Evolutionary conservation across 1,284 basidiomycete genomes (phyloP), one percentile per base, ranked within the genome.

Genomic region (Irpex sp.): DNA sequence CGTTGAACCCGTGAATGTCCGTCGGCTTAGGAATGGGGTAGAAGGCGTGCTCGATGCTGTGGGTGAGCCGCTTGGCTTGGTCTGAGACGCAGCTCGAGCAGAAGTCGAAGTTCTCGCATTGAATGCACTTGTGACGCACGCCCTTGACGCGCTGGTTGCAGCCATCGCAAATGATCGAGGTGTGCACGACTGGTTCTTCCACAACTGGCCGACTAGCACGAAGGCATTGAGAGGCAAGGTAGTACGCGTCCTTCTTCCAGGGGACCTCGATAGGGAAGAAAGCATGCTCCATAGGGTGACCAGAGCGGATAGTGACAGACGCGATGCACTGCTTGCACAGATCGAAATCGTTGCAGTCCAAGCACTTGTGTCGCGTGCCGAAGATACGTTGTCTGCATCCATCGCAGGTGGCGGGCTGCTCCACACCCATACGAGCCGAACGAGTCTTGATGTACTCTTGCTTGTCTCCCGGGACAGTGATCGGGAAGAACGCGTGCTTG

Each of bases 91-190:
- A 92, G 1, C 66, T 6, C 0, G 82, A 80, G 72, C 91, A 93
- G 52, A 92, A 76, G 72, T 93, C 91, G 70, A 85, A 92, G 72
- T 91, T 89, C 58, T 78, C 77, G 72, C 88, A 91, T 67, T 89
- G 86, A 8, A 90, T 73, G 68, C 89, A 91, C 70, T 89, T 91
- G 70, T 88, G 85, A 58, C 89, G 80, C 64, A 84, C 71, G 19
- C 89, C 89, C 58, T 81, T 75, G 40, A 91, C 76, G 1, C 73
- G 80, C 13, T 75, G 68, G 3, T 78, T 68, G 70, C 89, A 91
- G 15, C 66, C 70, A 71, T 91, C 88, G 67, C 88, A 91, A 4
- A 77, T 62, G 13, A 88, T 77, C 31, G 81, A 80, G 19, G 36
- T 59, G 65, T 82, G 80, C 5, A 74, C 68, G 9, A 58, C 19